Conservation (phyloP, 495 filamentous ascomycete genomes). For the Barbatosphaeria neglecta region DNA sequence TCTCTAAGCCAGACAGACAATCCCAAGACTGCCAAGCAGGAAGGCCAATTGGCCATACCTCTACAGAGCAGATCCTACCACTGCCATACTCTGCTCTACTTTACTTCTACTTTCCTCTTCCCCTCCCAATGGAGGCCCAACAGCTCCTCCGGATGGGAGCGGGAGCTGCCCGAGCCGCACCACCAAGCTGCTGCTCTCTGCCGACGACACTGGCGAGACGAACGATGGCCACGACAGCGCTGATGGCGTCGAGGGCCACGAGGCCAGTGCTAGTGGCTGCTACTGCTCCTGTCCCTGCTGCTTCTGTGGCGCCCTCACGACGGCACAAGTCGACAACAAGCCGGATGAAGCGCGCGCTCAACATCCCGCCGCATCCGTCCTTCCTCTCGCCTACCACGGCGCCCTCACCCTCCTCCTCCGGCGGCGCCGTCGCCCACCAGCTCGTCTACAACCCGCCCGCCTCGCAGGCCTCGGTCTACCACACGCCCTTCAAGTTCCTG, state of each 20-base stretch:
- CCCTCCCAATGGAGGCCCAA: background rate
- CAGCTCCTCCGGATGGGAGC: background rate
- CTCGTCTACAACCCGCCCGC: conserved; percentile 94
- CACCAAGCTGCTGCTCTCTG: too few species aligned
- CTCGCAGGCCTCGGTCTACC: conserved; percentile 65
- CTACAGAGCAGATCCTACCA: too few species aligned
- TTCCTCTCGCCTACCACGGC: conserved; percentile 34
- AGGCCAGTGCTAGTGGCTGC: background rate
- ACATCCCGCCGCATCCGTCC: conserved; percentile 60
- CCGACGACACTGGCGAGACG: background rate
- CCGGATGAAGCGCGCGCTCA: conserved; percentile 60
- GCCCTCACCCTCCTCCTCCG: conserved; percentile 2
- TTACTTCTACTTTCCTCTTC: background rate
- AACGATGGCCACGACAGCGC: background rate
- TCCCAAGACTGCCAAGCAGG: background rate
- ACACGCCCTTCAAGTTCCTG: conserved; percentile 86
- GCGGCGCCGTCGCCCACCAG: conserved; percentile 34
- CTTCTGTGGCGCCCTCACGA: conserved; percentile 10
- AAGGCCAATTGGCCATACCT: background rate
- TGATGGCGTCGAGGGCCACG: background rate
- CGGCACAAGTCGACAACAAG: conserved; percentile 59
- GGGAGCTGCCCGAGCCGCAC: background rate
- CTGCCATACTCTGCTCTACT: too few species aligned
- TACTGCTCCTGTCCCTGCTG: background rate
- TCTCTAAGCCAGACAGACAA: too few species aligned